phyloP scores from a whole-genome alignment of 345 rosid species.

The Arabis hirsuta region DNA sequence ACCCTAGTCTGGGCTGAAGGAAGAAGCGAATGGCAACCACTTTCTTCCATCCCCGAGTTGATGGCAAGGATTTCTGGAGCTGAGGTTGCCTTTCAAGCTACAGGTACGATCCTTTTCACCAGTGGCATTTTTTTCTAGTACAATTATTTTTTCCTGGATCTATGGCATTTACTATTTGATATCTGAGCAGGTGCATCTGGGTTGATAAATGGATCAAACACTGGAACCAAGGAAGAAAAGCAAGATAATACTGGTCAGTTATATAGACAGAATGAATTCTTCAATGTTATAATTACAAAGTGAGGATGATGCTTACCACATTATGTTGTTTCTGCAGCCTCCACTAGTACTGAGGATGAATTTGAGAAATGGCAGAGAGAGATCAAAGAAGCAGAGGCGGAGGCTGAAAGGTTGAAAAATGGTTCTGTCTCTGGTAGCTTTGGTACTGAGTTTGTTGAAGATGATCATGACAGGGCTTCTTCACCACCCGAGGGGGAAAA shows the following conservation, averaged over 20 bases:
- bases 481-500: conserved; percentile 91
- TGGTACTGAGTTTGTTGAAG: conserved; percentile 41
- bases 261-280: not conserved
- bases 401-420: conserved; percentile 57
- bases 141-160: conserved; percentile 13
- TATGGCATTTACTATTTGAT: conserved; percentile 24
- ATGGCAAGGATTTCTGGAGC: conserved; percentile 52
- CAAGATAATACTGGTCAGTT: conserved; percentile 31
- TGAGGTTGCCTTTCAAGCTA: conserved; percentile 39
- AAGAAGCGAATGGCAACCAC: conserved; percentile 81
- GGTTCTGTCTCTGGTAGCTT: conserved; percentile 49
- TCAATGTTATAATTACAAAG: conserved; percentile 6
- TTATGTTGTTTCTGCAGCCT: conserved; percentile 51
- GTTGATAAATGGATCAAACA: conserved; percentile 32
- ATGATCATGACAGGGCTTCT: conserved; percentile 47
- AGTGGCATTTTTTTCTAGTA: conserved; percentile 1
- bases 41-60: conserved; percentile 72
- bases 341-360: conserved; percentile 61
- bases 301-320: conserved; percentile 38
- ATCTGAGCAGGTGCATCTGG: conserved; percentile 31
- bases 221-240: conserved; percentile 37
- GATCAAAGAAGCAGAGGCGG: conserved; percentile 72
- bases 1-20: conserved; percentile 90
- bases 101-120: conserved; percentile 47
- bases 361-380: conserved; percentile 92